Percentiles rank a stretch among this genome's conserved stretches.
Evolutionary conservation across 2,329 filamentous ascomycete species (phyloP).

Genomic region (Drechslerella coelobrocha): DNA sequence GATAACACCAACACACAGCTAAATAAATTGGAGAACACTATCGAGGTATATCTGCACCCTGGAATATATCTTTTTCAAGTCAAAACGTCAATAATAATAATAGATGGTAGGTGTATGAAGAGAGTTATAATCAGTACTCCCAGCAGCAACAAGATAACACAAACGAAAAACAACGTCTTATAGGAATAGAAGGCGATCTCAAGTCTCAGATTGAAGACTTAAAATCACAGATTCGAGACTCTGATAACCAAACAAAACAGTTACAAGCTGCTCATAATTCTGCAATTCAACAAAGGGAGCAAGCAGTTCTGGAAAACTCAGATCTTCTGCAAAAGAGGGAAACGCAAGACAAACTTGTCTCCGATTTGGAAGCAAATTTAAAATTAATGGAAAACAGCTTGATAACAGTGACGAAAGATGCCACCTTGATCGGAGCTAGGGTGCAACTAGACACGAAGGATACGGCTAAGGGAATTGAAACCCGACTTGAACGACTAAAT

Average conservation of each 20-base stretch:
- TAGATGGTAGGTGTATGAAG: conserved; percentile 19
- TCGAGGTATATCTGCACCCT: conserved; percentile 1
- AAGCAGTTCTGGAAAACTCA: conserved; percentile 50
- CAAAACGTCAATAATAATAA: not conserved
- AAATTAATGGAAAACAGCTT: conserved; percentile 9
- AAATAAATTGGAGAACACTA: conserved; percentile 62
- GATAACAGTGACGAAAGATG: not conserved
- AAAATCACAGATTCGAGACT: conserved; percentile 65
- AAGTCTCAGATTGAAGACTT: conserved; percentile 58
- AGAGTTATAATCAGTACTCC: conserved; percentile 15
- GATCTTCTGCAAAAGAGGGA: conserved; percentile 24
- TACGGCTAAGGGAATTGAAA: conserved; percentile 65
- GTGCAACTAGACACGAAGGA: conserved; percentile 60
- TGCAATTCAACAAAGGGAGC: conserved; percentile 69
- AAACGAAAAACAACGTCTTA: conserved; percentile 19
- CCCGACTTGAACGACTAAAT: conserved; percentile 21
- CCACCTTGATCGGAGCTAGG: conserved; percentile 19
- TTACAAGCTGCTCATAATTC: conserved; percentile 63
- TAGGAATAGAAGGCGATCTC: conserved; percentile 56
- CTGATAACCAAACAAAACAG: conserved; percentile 64
- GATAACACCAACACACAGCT: conserved; percentile 70
- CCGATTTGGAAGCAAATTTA: not conserved
- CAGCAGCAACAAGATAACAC: conserved; percentile 26
- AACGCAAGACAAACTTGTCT: conserved; percentile 1
- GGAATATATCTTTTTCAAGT: not conserved